Conservation (phyloP, 495 filamentous ascomycete genomes). For the Penicillium dipodomyicola region DNA sequence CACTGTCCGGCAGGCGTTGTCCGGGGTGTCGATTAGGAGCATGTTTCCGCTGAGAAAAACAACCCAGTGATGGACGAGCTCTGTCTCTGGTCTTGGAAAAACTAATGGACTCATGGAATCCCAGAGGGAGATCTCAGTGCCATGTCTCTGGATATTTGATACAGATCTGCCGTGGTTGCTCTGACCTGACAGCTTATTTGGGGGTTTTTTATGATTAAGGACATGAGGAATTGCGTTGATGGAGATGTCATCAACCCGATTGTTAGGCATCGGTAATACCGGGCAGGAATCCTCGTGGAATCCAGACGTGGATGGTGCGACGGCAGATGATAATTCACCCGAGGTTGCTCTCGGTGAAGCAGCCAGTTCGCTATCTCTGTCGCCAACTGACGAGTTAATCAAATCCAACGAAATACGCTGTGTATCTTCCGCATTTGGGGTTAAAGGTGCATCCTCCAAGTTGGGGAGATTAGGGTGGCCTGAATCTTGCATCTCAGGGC, state of each 20-base stretch:
- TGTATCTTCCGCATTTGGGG: background rate
- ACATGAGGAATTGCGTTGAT: background rate
- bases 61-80: conserved; percentile 30
- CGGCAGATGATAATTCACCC: background rate
- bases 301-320: background rate
- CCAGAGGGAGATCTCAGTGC: background rate
- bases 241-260: background rate
- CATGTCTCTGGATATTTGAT: background rate
- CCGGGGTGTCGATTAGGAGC: conserved; percentile 25
- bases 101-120: conserved; percentile 10
- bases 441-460: background rate
- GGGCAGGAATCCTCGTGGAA: background rate
- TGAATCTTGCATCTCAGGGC: background rate
- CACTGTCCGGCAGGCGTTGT: conserved; percentile 26
- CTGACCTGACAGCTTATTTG: background rate
- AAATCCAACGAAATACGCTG: background rate
- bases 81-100: conserved; percentile 23
- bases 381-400: background rate
- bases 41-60: conserved; percentile 31
- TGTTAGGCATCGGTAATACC: background rate
- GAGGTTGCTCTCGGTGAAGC: background rate
- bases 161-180: background rate
- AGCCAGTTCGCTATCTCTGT: background rate
- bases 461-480: background rate
- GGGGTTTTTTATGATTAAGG: background rate